A percentile compares a stretch with the other conserved stretches of the same genome.
Conservation (phyloP, 1,284 basidiomycete species). For the Apiotrichum gamsii region DNA sequence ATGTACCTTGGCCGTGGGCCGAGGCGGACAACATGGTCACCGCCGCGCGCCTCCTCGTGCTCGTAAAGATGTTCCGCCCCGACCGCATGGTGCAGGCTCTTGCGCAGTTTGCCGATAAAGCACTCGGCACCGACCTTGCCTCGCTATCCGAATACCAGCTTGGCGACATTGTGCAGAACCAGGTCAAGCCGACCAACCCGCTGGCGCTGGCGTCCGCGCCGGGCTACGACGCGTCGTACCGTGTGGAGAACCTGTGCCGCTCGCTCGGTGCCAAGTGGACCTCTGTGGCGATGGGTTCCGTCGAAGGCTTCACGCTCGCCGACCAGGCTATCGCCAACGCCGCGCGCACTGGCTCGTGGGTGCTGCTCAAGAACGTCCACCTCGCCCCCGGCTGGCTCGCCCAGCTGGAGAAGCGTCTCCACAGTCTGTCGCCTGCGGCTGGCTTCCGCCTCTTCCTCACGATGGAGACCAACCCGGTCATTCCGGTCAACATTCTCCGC, state of each 20-base stretch:
- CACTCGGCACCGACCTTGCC: constrained; percentile 38
- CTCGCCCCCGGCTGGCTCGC: constrained; percentile 89
- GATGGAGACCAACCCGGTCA: constrained; percentile 78
- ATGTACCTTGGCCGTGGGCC: constrained; percentile 69
- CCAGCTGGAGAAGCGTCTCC: constrained; percentile 91
- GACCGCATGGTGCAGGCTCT: constrained; percentile 37
- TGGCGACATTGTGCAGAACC: constrained; percentile 64
- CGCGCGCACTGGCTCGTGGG: constrained; percentile 86
- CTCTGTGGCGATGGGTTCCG: constrained; percentile 95
- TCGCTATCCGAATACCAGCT: constrained; percentile 54
- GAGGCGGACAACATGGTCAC: constrained; percentile 22
- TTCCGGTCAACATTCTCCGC: constrained; percentile 90
- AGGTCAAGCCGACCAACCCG: constrained; percentile 73
- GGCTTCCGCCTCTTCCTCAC: constrained; percentile 93
- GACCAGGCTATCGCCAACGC: constrained; percentile 89
- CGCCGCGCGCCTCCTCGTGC: constrained; percentile 29
- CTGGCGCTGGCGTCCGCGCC: constrained; percentile 86
- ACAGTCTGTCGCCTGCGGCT: constrained; percentile 77
- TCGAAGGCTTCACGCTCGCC: constrained; percentile 88
- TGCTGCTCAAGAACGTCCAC: constrained; percentile 92
- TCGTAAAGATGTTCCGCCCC: constrained; percentile 42
- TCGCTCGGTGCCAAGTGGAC: constrained; percentile 66
- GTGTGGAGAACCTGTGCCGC: constrained; percentile 81
- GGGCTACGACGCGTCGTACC: constrained; percentile 94
- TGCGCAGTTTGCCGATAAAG: constrained; percentile 30